Evolutionary conservation across 192 early-diverging fungal species (phyloP).

Genomic region (Dimargaris xerosporica): DNA sequence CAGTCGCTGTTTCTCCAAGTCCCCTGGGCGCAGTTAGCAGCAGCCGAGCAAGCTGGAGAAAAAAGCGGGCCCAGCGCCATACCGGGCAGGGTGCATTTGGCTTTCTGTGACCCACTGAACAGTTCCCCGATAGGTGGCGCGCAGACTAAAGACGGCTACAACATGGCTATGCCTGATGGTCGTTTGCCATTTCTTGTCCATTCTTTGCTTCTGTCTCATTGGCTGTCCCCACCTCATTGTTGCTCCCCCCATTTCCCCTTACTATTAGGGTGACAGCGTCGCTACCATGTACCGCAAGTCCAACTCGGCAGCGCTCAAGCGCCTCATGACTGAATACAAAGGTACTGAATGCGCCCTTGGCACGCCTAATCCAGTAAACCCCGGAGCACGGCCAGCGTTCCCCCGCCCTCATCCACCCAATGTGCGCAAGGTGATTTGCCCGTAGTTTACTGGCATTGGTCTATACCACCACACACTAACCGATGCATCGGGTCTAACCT

Average conservation of each 20-base stretch:
- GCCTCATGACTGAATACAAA: constrained; percentile 87
- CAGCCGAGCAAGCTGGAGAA: too few relatives aligned
- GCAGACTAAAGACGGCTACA: too few relatives aligned
- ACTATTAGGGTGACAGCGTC: too few relatives aligned
- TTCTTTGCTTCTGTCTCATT: constrained; percentile 8
- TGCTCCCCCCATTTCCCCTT: too few relatives aligned
- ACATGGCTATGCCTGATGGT: too few relatives aligned
- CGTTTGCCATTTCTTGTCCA: constrained; percentile 14
- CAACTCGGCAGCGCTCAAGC: constrained; percentile 67
- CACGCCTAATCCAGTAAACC: background rate
- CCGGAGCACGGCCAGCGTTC: background rate
- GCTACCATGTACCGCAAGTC: constrained; percentile 29
- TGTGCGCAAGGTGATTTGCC: background rate
- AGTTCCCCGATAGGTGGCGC: too few relatives aligned
- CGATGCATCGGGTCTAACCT: background rate
- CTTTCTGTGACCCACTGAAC: too few relatives aligned
- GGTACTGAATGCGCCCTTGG: constrained; percentile 26
- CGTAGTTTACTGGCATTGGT: background rate
- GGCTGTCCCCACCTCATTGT: constrained; percentile 16
- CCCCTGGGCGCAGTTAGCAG: too few relatives aligned
- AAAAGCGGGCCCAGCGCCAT: too few relatives aligned
- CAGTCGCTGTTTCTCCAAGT: too few relatives aligned
- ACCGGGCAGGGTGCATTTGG: too few relatives aligned
- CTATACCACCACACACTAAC: background rate
- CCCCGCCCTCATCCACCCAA: background rate